Evolutionary conservation across 1,284 basidiomycete genomes (phyloP), one percentile per base, ranked within the genome.

Genomic region (Boletus smithii): DNA sequence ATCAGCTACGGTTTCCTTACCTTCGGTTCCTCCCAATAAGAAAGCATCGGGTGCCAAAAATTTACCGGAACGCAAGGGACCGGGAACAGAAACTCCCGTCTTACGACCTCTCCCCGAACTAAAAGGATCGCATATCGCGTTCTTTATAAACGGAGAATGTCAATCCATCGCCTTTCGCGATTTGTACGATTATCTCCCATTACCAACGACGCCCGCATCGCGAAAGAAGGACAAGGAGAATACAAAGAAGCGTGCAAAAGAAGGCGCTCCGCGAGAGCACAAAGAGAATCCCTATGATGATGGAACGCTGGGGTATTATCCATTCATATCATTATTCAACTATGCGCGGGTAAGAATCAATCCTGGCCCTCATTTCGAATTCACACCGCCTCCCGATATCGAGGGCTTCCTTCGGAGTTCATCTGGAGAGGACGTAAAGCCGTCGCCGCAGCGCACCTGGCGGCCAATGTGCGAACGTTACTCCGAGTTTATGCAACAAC

Each of bases 301-400:
- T 65, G 97, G 97, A 9, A 87, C 86, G 16, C 71, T 97, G 6
- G 97, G 97, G 0, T 99, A 99, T 68, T 99, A 94, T 63, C 92
- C 95, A 0, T 87, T 97, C 71, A 82, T 97, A 43, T 97, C 92
- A 3, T 75, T 95, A 33, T 99, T 93, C 72, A 95, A 94, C 53
- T 86, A 88, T 45, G 97, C 92, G 1, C 81, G 85, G 52, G 88
- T 93, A 6, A 77, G 71, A 37, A 76, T 97, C 51, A 97, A 97
- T 63, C 83, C 93, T 24, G 95, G 94, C 0, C 93, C 94, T 0
- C 67, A 86, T 42, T 98, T 97, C 62, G 77, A 78, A 2, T 89
- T 79, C 59, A 80, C 88, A 2, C 94, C 93, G 4, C 84, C 85
- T 2, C 66, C 73, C 13, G 83, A 91, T 54, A 79, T 91, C 51